Percentiles rank a stretch among this genome's conserved stretches.
Evolutionary conservation across 1,284 basidiomycete species (phyloP).

Genomic region (Singerocomus rubriflavus): DNA sequence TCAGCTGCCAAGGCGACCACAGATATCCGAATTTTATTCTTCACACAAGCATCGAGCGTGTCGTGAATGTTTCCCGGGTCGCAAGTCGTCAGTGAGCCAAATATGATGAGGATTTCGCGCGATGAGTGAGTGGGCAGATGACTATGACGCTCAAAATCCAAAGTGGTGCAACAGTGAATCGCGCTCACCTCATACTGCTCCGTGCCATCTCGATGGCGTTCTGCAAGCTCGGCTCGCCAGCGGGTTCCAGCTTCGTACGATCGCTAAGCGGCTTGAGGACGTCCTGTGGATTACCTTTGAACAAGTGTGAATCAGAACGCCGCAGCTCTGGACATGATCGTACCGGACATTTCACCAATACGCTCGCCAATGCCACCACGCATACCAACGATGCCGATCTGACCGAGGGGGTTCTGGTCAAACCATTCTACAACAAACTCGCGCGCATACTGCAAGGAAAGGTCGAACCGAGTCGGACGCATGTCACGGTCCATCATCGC

Average conservation of each 20-base stretch:
- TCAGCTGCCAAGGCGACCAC: slow-evolving; percentile 93
- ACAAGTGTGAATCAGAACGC: slow-evolving; percentile 1
- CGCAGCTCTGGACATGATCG: slow-evolving; percentile 18
- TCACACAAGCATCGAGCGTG: slow-evolving; percentile 79
- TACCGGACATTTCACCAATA: slow-evolving; percentile 86
- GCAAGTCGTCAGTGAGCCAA: slow-evolving; percentile 93
- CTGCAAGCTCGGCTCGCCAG: slow-evolving; percentile 92
- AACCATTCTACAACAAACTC: slow-evolving; percentile 97
- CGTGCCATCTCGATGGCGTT: slow-evolving; percentile 96
- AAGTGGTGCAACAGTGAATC: slow-evolving; percentile 16
- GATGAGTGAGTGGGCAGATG: slow-evolving; percentile 96
- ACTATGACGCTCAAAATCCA: slow-evolving; percentile 39
- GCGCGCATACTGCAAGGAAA: slow-evolving; percentile 85
- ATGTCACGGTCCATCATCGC: slow-evolving; percentile 96
- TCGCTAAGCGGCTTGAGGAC: slow-evolving; percentile 85
- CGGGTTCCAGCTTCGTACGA: slow-evolving; percentile 84
- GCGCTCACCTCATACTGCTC: slow-evolving; percentile 75
- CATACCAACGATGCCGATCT: slow-evolving; percentile 92
- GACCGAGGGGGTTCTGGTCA: slow-evolving; percentile 98
- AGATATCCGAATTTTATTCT: slow-evolving; percentile 84
- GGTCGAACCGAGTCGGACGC: slow-evolving; percentile 88
- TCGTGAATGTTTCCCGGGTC: slow-evolving; percentile 97
- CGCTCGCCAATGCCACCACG: slow-evolving; percentile 85
- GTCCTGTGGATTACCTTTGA: slow-evolving; percentile 89
- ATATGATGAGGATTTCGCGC: slow-evolving; percentile 90